Evolutionary conservation across 495 filamentous ascomycete species (phyloP).

Genomic region (Opeltia flavorubescens): DNA sequence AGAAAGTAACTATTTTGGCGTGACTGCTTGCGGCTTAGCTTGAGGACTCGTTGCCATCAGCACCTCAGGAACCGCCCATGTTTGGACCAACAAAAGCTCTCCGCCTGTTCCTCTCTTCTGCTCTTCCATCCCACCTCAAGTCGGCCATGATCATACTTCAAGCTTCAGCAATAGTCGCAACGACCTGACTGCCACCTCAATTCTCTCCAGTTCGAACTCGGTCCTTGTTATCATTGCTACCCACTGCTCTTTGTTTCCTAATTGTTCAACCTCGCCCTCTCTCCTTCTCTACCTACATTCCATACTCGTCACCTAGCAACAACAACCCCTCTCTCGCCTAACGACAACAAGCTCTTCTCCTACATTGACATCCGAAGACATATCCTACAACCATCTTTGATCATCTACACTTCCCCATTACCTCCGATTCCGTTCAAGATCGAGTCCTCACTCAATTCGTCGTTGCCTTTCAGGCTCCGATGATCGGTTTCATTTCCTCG

Average conservation of each 20-base stretch:
- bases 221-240: conserved; percentile 12
- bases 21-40: background rate
- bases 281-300: conserved; percentile 20
- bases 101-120: conserved; percentile 10
- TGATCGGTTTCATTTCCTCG: conserved; percentile 3
- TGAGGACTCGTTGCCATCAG: background rate
- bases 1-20: background rate
- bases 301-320: conserved; percentile 10
- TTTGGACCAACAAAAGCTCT: conserved; percentile 1
- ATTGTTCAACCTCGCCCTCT: conserved; percentile 3
- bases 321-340: conserved; percentile 4
- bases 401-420: background rate
- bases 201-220: conserved; percentile 12
- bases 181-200: conserved; percentile 18
- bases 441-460: background rate
- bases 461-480: conserved; percentile 1
- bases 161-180: conserved; percentile 5
- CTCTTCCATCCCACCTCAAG: conserved; percentile 8
- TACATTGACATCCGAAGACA: background rate
- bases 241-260: background rate
- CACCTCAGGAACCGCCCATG: background rate
- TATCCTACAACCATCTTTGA: background rate
- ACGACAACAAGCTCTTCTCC: background rate
- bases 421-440: background rate
- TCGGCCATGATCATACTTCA: conserved; percentile 15